phyloP scores from a whole-genome alignment of 179 eudicot species.

The Kewa caespitosa region DNA sequence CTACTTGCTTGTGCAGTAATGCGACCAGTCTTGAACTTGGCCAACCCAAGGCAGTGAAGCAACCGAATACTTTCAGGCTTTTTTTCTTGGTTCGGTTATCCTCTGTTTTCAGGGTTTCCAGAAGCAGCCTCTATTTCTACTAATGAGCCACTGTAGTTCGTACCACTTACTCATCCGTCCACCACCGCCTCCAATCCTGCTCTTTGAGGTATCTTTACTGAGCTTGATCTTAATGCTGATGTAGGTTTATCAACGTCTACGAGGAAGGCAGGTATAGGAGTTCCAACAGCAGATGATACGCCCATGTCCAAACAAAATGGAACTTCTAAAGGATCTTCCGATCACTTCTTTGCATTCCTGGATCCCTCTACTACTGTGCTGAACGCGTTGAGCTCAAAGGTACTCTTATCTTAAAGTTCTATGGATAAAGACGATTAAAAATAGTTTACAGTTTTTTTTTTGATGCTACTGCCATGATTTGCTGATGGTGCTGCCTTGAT shows the following conservation, averaged over 20 bases:
- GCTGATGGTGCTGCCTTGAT: no score
- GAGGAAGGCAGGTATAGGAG: slow-evolving; percentile 55
- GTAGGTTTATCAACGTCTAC: slow-evolving; percentile 83
- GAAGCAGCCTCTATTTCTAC: neutral
- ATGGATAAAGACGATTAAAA: slow-evolving; percentile 32
- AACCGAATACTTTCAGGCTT: slow-evolving; percentile 18
- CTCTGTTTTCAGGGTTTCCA: neutral
- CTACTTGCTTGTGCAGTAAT: slow-evolving; percentile 94
- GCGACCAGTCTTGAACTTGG: slow-evolving; percentile 84
- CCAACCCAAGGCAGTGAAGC: slow-evolving; percentile 77
- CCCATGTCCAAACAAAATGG: slow-evolving; percentile 42
- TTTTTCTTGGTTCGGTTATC: neutral
- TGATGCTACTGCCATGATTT: no score
- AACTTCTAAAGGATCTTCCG: slow-evolving; percentile 46
- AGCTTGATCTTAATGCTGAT: slow-evolving; percentile 23
- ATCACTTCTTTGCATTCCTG: slow-evolving; percentile 53
- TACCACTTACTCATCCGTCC: no score
- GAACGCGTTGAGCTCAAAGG: slow-evolving; percentile 75
- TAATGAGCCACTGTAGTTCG: neutral
- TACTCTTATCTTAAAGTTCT: slow-evolving; percentile 38
- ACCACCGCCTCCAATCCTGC: neutral
- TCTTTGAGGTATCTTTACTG: neutral
- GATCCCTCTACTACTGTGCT: slow-evolving; percentile 85
- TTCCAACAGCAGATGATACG: slow-evolving; percentile 32
- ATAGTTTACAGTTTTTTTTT: no score